phyloP scores from a whole-genome alignment of 257 asterid genomes.

The Przewalskia tangutica region DNA sequence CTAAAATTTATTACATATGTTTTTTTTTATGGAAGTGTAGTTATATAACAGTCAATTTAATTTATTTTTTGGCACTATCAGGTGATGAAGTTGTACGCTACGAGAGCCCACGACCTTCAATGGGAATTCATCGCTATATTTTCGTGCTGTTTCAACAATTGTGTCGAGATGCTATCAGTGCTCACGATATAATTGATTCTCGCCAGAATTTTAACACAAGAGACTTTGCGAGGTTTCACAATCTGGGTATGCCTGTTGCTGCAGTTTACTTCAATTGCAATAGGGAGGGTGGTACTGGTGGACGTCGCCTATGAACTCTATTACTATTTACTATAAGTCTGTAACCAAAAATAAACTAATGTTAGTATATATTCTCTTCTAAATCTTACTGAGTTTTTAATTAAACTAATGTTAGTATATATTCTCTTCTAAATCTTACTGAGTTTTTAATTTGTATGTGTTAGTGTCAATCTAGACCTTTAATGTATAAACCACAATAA shows the following conservation, averaged over 20 bases:
- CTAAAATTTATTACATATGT: too few relatives aligned
- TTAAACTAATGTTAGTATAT: too few relatives aligned
- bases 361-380: too few relatives aligned
- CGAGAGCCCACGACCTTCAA: constrained; percentile 31
- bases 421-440: too few relatives aligned
- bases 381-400: too few relatives aligned
- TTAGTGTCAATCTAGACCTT: too few relatives aligned
- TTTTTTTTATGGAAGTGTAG: too few relatives aligned
- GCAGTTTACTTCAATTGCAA: constrained; percentile 27
- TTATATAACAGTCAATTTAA: too few relatives aligned
- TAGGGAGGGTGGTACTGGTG: not conserved
- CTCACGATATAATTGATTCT: not conserved
- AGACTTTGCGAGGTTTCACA: constrained; percentile 9
- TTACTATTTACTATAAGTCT: too few relatives aligned
- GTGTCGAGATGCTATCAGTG: not conserved
- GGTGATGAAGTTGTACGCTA: constrained; percentile 35
- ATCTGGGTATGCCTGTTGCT: constrained; percentile 33
- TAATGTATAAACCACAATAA: too few relatives aligned
- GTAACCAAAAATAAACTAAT: too few relatives aligned
- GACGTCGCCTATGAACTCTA: not conserved
- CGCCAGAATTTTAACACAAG: not conserved
- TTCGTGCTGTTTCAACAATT: constrained; percentile 1
- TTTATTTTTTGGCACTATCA: not conserved
- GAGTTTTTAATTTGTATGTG: too few relatives aligned
- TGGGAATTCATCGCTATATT: constrained; percentile 32